Conservation (phyloP, 1,284 basidiomycete genomes). For the Trichosporon sp. region DNA sequence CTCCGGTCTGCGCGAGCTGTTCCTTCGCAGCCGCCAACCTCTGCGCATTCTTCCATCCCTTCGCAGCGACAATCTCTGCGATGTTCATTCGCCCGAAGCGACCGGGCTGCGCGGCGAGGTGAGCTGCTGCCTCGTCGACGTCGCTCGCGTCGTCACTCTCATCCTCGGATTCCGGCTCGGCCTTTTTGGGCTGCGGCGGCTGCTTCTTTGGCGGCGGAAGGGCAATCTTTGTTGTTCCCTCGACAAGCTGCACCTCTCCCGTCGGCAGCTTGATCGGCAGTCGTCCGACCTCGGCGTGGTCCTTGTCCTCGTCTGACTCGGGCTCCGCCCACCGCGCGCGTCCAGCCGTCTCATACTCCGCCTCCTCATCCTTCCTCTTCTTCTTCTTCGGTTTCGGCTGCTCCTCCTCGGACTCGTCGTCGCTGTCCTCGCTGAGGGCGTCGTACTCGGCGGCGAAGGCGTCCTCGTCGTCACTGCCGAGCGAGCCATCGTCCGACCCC, state of each 20-base stretch:
- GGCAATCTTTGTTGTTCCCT: slow-evolving; percentile 49
- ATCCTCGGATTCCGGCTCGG: slow-evolving; percentile 49
- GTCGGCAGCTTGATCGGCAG: slow-evolving; percentile 79
- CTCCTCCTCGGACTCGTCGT: slow-evolving; percentile 19
- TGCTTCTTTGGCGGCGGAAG: slow-evolving; percentile 41
- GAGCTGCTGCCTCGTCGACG: slow-evolving; percentile 47
- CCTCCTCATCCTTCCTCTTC: slow-evolving; percentile 33
- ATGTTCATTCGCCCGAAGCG: slow-evolving; percentile 76
- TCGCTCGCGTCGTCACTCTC: slow-evolving; percentile 51
- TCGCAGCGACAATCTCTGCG: slow-evolving; percentile 61
- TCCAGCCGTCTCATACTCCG: slow-evolving; percentile 38
- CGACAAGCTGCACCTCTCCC: slow-evolving; percentile 59
- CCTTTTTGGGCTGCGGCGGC: slow-evolving; percentile 43
- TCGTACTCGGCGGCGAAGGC: slow-evolving; percentile 16
- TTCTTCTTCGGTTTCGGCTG: slow-evolving; percentile 30
- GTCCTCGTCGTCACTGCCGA: slow-evolving; percentile 23
- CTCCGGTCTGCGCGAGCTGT: slow-evolving; percentile 80
- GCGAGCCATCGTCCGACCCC: slow-evolving; percentile 16
- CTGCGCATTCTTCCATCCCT: slow-evolving; percentile 56
- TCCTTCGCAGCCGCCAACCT: slow-evolving; percentile 76
- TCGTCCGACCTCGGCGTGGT: slow-evolving; percentile 54
- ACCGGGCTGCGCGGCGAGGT: slow-evolving; percentile 40
- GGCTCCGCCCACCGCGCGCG: slow-evolving; percentile 29
- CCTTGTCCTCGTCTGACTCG: slow-evolving; percentile 29
- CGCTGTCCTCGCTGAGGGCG: slow-evolving; percentile 19